Evolutionary conservation across 2,329 filamentous ascomycete species (phyloP).

Genomic region (Cladosporium austrohemisphaericum): DNA sequence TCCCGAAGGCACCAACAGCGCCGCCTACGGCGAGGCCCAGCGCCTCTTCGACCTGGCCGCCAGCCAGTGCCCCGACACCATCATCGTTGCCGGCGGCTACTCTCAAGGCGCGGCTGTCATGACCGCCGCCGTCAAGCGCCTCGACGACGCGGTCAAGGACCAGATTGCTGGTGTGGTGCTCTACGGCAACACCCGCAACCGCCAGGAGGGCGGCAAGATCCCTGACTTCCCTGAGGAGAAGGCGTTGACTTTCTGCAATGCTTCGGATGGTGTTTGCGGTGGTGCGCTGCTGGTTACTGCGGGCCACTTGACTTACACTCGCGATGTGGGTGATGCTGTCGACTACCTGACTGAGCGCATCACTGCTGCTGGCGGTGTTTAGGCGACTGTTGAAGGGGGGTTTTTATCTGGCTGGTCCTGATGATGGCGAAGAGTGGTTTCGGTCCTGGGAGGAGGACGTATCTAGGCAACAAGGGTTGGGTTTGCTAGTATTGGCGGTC

Average conservation of each 20-base stretch:
- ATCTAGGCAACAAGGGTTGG: too few relatives aligned
- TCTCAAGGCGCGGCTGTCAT: constrained; percentile 41
- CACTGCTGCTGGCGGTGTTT: constrained; percentile 9
- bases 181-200: constrained; percentile 41
- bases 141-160: constrained; percentile 26
- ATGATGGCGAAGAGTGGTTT: too few relatives aligned
- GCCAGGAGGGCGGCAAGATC: constrained; percentile 36
- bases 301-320: constrained; percentile 32
- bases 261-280: constrained; percentile 33
- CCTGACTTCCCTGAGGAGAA: constrained; percentile 32
- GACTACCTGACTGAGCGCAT: constrained; percentile 25
- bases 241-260: constrained; percentile 36
- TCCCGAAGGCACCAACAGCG: constrained; percentile 22
- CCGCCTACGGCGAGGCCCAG: constrained; percentile 22
- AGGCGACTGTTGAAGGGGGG: background rate
- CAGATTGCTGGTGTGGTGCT: constrained; percentile 38
- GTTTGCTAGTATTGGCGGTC: too few relatives aligned
- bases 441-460: too few relatives aligned
- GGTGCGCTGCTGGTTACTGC: constrained; percentile 34
- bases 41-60: constrained; percentile 25
- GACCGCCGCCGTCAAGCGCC: constrained; percentile 32
- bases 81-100: constrained; percentile 29
- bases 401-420: background rate
- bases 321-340: constrained; percentile 26
- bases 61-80: constrained; percentile 27